Evolutionary conservation across 2,329 filamentous ascomycete genomes (phyloP).

Genomic region (Fusarium falciforme): DNA sequence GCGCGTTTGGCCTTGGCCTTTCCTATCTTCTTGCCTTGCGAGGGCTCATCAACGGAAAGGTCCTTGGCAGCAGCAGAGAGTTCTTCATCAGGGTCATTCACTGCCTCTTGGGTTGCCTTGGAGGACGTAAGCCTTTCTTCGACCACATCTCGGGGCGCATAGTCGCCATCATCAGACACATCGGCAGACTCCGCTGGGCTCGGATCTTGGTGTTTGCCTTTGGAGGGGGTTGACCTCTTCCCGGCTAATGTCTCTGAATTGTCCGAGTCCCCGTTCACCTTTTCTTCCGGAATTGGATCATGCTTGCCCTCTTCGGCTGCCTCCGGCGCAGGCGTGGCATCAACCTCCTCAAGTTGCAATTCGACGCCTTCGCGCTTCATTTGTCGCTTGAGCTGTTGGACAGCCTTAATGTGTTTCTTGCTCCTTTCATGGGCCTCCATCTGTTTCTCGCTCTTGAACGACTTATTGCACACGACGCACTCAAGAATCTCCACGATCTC

Average conservation of each 20-base stretch:
- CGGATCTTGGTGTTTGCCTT: background rate
- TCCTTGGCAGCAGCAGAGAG: slow-evolving; percentile 27
- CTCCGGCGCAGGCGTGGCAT: background rate
- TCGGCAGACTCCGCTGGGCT: slow-evolving; percentile 22
- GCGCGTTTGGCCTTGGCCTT: slow-evolving; percentile 64
- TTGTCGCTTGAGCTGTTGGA: slow-evolving; percentile 81
- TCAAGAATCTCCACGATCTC: slow-evolving; percentile 71
- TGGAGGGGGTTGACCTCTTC: background rate
- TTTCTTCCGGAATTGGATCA: background rate
- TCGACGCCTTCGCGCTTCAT: slow-evolving; percentile 84
- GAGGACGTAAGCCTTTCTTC: slow-evolving; percentile 53
- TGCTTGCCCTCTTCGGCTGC: background rate
- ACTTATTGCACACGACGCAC: slow-evolving; percentile 82
- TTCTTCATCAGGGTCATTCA: slow-evolving; percentile 11
- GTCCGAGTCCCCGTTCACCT: background rate
- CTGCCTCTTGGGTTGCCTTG: background rate
- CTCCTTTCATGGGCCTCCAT: slow-evolving; percentile 93
- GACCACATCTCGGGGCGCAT: slow-evolving; percentile 59
- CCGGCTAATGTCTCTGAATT: background rate
- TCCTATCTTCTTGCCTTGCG: slow-evolving; percentile 56
- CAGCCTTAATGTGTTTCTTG: slow-evolving; percentile 92
- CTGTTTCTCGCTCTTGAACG: slow-evolving; percentile 92
- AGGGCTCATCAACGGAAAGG: slow-evolving; percentile 42
- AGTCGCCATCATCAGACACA: slow-evolving; percentile 53
- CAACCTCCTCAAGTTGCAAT: slow-evolving; percentile 58